Conservation (phyloP, 2,329 filamentous ascomycete species). For the Pseudodiploospora longispora region DNA sequence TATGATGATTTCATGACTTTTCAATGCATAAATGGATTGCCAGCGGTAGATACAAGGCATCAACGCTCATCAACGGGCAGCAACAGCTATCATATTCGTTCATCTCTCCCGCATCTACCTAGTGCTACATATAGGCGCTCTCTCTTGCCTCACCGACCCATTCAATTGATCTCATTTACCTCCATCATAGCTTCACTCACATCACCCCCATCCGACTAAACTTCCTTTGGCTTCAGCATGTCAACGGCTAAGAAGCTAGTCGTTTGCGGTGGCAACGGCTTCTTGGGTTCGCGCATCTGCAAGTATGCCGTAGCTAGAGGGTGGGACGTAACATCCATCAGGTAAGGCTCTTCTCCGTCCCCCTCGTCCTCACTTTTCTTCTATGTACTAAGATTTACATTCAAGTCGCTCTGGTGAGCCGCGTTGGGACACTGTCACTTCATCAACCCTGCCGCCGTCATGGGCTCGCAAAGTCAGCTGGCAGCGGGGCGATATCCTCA, state of each 20-base stretch:
- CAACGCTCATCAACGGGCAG: too few relatives aligned
- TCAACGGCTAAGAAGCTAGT: conserved; percentile 67
- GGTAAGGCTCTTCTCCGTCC: conserved; percentile 41
- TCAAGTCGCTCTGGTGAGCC: conserved; percentile 82
- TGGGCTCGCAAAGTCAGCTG: conserved; percentile 82
- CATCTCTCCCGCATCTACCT: too few relatives aligned
- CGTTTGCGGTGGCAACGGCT: conserved; percentile 90
- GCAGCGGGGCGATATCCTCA: conserved; percentile 82
- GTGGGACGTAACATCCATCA: conserved; percentile 89
- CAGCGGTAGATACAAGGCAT: too few relatives aligned
- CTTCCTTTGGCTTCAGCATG: conserved; percentile 28
- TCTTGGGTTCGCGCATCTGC: conserved; percentile 83
- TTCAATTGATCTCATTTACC: too few relatives aligned
- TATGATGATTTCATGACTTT: too few relatives aligned
- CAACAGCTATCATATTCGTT: too few relatives aligned
- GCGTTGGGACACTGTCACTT: conserved; percentile 72
- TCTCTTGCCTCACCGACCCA: too few relatives aligned
- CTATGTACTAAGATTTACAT: conserved; percentile 10
- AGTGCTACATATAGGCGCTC: neutral
- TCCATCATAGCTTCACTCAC: neutral
- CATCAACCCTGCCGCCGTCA: conserved; percentile 58
- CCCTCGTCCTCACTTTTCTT: conserved; percentile 1
- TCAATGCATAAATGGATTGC: too few relatives aligned
- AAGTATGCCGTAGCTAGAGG: conserved; percentile 77
- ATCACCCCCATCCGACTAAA: neutral